Evolutionary conservation across 345 rosid genomes (phyloP), one percentile per base, ranked within the genome.

Genomic region (Bretschneidera sinensis): DNA sequence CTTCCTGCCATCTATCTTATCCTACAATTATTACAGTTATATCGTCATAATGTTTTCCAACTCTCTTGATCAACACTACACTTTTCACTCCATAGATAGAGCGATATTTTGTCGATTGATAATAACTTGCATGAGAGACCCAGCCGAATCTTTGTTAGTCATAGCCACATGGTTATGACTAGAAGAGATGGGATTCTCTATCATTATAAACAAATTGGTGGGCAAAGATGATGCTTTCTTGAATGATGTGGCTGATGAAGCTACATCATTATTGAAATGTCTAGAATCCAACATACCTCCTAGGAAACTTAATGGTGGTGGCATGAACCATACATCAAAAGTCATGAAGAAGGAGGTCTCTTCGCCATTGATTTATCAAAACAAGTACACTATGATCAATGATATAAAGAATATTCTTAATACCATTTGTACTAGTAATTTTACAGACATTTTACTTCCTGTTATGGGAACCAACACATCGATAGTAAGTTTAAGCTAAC

Each of bases 151-250:
- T 56, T 60, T 81, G n/a, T 71, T 81, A 10, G 24, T 81, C 35
- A 61, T 81, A 65, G 77, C 86, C 0, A 28, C 69, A 22, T 81
- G 86, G 86, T 54, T 81, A 19, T 81, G 86, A 83, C 69, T 81
- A 5, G 83, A 81, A 62, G 67, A 68, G 0, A 62, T 31, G 24
- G 67, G 71, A 4, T 66, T 24, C 19, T 67, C 71, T 2, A 52
- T 68, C 22, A 28, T 78, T 20, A 17, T 73, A 6, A 17, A n/a
- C n/a, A n/a, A n/a, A n/a, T n/a, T n/a, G n/a, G n/a, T n/a, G n/a
- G n/a, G n/a, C n/a, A n/a, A n/a, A 64, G 33, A 54, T 16, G 45
- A 63, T 74, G 52, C 6, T 8, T 4, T 2, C 9, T 13, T 81
- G 43, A 10, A 24, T 11, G 17, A 57, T 24, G 0, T 78, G 0